Evolutionary conservation across 2,329 filamentous ascomycete genomes (phyloP).

Genomic region (Microcera coccophila): DNA sequence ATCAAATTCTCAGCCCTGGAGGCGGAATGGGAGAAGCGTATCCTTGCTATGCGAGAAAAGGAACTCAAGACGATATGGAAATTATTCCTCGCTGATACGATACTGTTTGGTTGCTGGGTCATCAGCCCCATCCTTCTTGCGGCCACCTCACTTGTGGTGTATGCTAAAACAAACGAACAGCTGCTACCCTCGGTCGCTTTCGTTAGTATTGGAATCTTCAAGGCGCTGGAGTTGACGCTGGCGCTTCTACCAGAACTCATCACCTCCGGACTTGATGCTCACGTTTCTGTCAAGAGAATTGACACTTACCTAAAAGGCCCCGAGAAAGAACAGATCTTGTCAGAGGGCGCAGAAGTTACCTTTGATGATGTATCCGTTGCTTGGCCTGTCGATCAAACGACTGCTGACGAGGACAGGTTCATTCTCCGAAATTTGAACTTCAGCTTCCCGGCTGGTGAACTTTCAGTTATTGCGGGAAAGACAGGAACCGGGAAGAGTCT

Average conservation of each 20-base stretch:
- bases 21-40: conserved; percentile 68
- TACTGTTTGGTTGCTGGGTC: conserved; percentile 66
- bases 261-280: conserved; percentile 66
- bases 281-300: conserved; percentile 68
- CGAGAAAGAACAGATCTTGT: conserved; percentile 55
- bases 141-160: conserved; percentile 65
- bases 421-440: conserved; percentile 61
- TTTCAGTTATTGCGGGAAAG: conserved; percentile 72
- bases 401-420: conserved; percentile 58
- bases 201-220: conserved; percentile 71
- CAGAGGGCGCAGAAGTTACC: conserved; percentile 54
- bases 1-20: conserved; percentile 82
- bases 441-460: conserved; percentile 62
- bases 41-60: conserved; percentile 56
- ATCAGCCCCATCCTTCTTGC: conserved; percentile 70
- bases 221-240: conserved; percentile 67
- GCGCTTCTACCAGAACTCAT: conserved; percentile 70
- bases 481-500: conserved; percentile 77
- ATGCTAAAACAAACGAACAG: conserved; percentile 59
- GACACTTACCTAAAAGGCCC: conserved; percentile 65
- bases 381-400: conserved; percentile 66
- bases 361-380: conserved; percentile 67
- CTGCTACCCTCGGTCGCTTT: conserved; percentile 73
- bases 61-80: conserved; percentile 66
- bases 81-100: conserved; percentile 60